phyloP scores from a whole-genome alignment of 371 early-diverging fungal genomes.

The Capillidium heterosporum region DNA sequence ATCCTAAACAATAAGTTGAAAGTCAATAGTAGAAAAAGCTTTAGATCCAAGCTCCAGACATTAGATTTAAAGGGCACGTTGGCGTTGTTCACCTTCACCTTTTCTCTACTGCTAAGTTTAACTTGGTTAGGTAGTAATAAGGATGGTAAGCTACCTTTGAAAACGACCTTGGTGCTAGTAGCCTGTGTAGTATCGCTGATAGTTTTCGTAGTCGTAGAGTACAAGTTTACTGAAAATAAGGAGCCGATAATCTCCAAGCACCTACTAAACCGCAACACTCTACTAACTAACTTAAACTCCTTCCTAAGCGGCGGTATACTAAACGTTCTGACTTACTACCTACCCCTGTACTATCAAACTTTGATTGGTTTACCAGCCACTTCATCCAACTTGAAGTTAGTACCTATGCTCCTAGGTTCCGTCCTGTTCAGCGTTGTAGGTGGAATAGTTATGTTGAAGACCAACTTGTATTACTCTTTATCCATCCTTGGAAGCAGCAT shows the following conservation, averaged over 20 bases:
- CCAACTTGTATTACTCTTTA: conserved; percentile 19
- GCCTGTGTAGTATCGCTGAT: not conserved
- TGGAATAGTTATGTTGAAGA: conserved; percentile 12
- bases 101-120: conserved; percentile 23
- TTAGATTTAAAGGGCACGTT: conserved; percentile 15
- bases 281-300: conserved; percentile 17
- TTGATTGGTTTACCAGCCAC: conserved; percentile 34
- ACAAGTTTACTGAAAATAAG: conserved; percentile 16
- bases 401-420: conserved; percentile 30
- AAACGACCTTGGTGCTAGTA: conserved; percentile 21
- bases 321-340: conserved; percentile 29
- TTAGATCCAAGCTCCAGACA: conserved; percentile 10
- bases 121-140: conserved; percentile 40
- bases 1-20: not conserved
- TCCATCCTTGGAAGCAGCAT: conserved; percentile 20
- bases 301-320: conserved; percentile 28
- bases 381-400: conserved; percentile 28
- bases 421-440: conserved; percentile 13
- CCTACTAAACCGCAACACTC: conserved; percentile 23
- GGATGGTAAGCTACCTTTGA: conserved; percentile 24
- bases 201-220: conserved; percentile 34
- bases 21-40: too few species aligned
- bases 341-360: conserved; percentile 31
- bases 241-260: conserved; percentile 33
- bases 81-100: too few species aligned